Evolutionary conservation across 192 early-diverging fungal species (phyloP).

Genomic region (Thoreauomyces humboldtii): DNA sequence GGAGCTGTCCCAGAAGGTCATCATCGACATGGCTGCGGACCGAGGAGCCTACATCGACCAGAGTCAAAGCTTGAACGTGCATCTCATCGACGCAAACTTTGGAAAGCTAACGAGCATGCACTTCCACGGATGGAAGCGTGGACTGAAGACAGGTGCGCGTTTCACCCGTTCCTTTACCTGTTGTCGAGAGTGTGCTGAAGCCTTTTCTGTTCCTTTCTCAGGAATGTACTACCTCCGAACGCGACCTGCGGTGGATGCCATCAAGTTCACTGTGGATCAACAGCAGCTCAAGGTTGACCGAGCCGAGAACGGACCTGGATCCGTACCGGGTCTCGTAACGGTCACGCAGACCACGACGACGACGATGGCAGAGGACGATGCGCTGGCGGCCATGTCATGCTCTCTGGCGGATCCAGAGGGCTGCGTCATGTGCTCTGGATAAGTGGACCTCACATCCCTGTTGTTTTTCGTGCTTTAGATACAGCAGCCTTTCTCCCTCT

Average conservation of each 20-base stretch:
- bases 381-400: conserved; percentile 75
- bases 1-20: conserved; percentile 81
- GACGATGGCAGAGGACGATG: conserved; percentile 41
- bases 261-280: conserved; percentile 95
- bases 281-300: conserved; percentile 46
- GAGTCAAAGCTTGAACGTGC: conserved; percentile 92
- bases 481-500: neutral
- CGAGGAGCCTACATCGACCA: conserved; percentile 98
- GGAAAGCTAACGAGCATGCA: conserved; percentile 96
- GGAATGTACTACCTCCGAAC: conserved; percentile 98
- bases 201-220: neutral
- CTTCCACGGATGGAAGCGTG: conserved; percentile 97
- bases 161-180: neutral
- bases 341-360: conserved; percentile 16
- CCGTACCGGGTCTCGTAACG: too few species aligned
- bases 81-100: conserved; percentile 90
- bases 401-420: conserved; percentile 92
- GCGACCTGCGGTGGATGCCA: conserved; percentile 92
- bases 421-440: conserved; percentile 79
- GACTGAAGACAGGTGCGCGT: conserved; percentile 80
- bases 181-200: too few species aligned
- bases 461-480: neutral
- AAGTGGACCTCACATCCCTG: neutral
- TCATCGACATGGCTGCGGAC: conserved; percentile 97
- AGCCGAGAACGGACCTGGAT: neutral